These are phyloP conservation scores for Colletotrichum scovillei DNA, from an alignment of 2,329 filamentous ascomycete genomes.

Conservation along the genomic window DNA sequence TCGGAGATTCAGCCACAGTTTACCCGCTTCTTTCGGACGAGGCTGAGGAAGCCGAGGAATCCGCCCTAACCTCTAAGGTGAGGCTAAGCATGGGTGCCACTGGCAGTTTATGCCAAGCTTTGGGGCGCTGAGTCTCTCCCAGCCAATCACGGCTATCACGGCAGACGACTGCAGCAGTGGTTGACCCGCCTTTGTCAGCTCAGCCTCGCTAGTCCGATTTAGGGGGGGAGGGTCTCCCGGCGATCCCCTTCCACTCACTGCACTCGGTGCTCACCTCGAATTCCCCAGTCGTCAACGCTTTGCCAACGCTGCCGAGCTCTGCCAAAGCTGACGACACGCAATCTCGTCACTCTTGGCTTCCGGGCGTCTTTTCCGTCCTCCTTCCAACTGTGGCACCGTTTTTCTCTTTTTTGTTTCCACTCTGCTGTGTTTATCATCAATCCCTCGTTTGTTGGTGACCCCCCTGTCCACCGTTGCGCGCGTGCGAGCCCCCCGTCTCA, in stretches of 20 bases:
- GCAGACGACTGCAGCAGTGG: background rate
- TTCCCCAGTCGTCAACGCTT: slow-evolving; percentile 21
- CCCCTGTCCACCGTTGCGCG: background rate
- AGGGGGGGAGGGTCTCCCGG: slow-evolving; percentile 23
- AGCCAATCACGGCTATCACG: slow-evolving; percentile 30
- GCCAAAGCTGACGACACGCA: slow-evolving; percentile 32
- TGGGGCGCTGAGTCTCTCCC: background rate
- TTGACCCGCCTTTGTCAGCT: slow-evolving; percentile 29
- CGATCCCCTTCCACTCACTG: slow-evolving; percentile 13
- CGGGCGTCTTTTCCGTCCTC: slow-evolving; percentile 8
- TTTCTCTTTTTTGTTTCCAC: background rate
- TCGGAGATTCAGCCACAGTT: slow-evolving; percentile 6
- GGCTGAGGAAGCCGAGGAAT: slow-evolving; percentile 19
- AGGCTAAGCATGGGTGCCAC: background rate
- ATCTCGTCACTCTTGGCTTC: slow-evolving; percentile 32
- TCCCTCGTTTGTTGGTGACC: background rate
- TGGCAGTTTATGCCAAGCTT: slow-evolving; percentile 22
- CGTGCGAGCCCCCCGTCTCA: background rate
- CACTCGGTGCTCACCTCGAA: background rate
- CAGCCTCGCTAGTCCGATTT: slow-evolving; percentile 35
- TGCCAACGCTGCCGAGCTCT: slow-evolving; percentile 16
- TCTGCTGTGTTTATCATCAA: background rate
- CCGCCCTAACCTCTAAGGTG: slow-evolving; percentile 11
- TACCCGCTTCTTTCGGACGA: background rate
- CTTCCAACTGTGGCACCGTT: background rate